Conservation (phyloP, 2,329 filamentous ascomycete species). For the Exophiala dermatitidis region DNA sequence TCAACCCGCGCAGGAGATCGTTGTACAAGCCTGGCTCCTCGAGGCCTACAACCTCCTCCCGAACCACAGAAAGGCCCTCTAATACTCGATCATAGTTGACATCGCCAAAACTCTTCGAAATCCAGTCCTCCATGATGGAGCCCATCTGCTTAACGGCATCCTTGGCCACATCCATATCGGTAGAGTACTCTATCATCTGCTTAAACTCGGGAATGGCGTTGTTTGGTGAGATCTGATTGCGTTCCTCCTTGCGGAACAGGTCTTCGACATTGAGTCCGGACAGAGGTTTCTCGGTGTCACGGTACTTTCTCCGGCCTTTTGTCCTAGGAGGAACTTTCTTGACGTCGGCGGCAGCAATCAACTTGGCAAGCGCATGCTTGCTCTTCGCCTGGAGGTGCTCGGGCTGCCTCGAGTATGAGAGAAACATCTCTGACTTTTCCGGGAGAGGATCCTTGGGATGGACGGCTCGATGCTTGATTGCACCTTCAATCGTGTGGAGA, state of each 20-base stretch:
- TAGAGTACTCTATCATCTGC: constrained; percentile 58
- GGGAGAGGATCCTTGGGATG: constrained; percentile 60
- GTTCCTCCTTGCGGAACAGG: constrained; percentile 58
- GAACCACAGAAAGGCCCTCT: constrained; percentile 70
- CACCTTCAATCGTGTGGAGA: constrained; percentile 82
- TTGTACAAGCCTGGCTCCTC: constrained; percentile 76
- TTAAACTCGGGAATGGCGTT: constrained; percentile 92
- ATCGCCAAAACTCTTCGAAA: constrained; percentile 68
- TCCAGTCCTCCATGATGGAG: constrained; percentile 58
- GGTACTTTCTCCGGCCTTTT: constrained; percentile 61
- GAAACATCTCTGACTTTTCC: constrained; percentile 56
- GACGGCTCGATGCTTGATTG: constrained; percentile 73
- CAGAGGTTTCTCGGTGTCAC: constrained; percentile 69
- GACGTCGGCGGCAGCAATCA: constrained; percentile 66
- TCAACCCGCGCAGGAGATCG: constrained; percentile 61
- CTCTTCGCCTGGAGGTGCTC: constrained; percentile 56
- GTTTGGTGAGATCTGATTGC: constrained; percentile 50
- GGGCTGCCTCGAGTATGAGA: constrained; percentile 67
- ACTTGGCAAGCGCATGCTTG: constrained; percentile 50
- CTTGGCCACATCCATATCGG: constrained; percentile 55
- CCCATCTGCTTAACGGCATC: constrained; percentile 69
- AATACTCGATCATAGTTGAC: constrained; percentile 65
- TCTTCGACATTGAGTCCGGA: constrained; percentile 83
- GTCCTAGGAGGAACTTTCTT: constrained; percentile 82
- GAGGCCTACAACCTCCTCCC: constrained; percentile 65